A percentile compares a stretch with the other conserved stretches of the same genome.
These are phyloP conservation scores for Amphicarpaea edgeworthii DNA, from an alignment of 306 rosid genomes.

Conservation along the genomic window DNA sequence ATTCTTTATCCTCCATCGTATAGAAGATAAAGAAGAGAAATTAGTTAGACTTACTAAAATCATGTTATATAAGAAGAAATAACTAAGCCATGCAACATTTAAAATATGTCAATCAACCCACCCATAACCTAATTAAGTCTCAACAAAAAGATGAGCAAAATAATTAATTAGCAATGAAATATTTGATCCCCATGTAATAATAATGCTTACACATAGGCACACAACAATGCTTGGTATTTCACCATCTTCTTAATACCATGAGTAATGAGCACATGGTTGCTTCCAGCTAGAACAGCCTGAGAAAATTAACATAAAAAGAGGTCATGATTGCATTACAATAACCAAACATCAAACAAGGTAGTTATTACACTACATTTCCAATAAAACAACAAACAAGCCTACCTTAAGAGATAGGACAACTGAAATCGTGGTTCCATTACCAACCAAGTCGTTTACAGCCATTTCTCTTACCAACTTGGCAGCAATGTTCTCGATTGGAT, in stretches of 20 bases:
- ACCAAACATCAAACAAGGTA: constrained; percentile 23
- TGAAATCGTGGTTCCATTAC: constrained; percentile 97
- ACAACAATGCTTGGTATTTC: constrained; percentile 15
- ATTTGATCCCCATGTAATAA: neutral
- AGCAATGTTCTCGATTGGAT: constrained; percentile 98
- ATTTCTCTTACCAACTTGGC: constrained; percentile 98
- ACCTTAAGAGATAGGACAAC: constrained; percentile 99
- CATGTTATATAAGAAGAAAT: no score
- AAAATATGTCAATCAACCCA: constrained; percentile 43
- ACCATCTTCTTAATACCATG: constrained; percentile 96
- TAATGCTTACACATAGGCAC: neutral
- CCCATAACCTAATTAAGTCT: constrained; percentile 3
- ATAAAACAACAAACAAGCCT: constrained; percentile 47
- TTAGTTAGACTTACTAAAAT: no score
- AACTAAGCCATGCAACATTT: no score
- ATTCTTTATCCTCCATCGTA: no score
- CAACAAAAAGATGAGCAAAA: neutral
- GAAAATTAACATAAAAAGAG: constrained; percentile 17
- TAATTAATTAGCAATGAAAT: neutral
- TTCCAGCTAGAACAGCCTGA: constrained; percentile 98
- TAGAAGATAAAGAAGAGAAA: no score
- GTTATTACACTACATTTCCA: neutral
- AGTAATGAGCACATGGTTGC: constrained; percentile 94
- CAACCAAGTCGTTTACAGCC: constrained; percentile 96
- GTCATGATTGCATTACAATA: neutral